Conservation (phyloP, 208 protist genomes). For the Leishmania martiniquensis region DNA sequence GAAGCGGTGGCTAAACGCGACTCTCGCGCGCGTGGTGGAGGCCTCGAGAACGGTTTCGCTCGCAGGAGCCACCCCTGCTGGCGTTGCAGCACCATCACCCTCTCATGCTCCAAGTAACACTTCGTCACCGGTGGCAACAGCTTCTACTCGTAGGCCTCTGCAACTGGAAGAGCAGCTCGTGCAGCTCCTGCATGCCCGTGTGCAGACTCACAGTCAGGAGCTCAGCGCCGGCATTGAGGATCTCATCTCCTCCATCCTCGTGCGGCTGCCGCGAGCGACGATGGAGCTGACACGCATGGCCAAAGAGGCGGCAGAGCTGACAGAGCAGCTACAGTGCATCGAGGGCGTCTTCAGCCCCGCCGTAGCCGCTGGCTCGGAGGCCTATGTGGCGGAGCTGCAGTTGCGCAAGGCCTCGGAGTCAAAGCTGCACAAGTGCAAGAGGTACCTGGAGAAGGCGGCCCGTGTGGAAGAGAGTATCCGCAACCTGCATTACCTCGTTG, state of each 20-base stretch:
- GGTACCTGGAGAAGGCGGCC: constrained; percentile 49
- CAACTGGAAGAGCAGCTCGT: constrained; percentile 46
- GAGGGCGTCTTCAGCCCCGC: constrained; percentile 40
- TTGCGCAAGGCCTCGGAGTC: constrained; percentile 40
- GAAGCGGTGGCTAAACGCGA: constrained; percentile 62
- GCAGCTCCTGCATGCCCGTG: constrained; percentile 40
- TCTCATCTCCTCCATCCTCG: constrained; percentile 60
- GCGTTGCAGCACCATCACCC: not conserved
- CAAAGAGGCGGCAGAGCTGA: constrained; percentile 54
- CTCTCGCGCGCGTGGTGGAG: constrained; percentile 31
- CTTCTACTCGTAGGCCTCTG: constrained; percentile 7
- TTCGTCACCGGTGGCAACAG: not conserved
- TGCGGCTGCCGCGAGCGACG: constrained; percentile 69
- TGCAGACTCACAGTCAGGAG: constrained; percentile 64
- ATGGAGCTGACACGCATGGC: constrained; percentile 76
- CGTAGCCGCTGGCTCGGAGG: constrained; percentile 8
- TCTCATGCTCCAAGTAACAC: not conserved
- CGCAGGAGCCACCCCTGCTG: not conserved
- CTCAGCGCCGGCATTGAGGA: constrained; percentile 58
- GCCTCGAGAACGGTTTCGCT: constrained; percentile 10
- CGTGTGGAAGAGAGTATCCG: constrained; percentile 51
- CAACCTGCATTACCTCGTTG: constrained; percentile 49
- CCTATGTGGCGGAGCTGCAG: constrained; percentile 40
- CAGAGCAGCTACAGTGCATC: constrained; percentile 49
- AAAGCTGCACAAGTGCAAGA: constrained; percentile 55